Evolutionary conservation across 495 filamentous ascomycete species (phyloP).

Genomic region (Trichocladium uniseriatum): DNA sequence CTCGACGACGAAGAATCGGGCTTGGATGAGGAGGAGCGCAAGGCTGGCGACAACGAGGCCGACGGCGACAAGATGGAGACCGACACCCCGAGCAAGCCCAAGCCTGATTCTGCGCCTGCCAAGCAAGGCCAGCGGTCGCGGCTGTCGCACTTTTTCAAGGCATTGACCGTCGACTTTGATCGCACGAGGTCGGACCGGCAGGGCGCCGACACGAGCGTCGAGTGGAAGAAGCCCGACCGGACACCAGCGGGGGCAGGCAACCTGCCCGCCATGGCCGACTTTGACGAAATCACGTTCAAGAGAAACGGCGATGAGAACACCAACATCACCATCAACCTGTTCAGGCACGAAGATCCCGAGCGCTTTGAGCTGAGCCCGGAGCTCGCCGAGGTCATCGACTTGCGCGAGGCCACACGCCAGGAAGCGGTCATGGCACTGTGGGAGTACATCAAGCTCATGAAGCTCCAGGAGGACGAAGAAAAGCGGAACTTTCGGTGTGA

Average conservation of each 20-base stretch:
- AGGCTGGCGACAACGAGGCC: conserved; percentile 31
- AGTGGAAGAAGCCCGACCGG: conserved; percentile 64
- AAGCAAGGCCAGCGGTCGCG: conserved; percentile 42
- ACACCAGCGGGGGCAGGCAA: conserved; percentile 41
- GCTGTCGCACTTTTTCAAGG: conserved; percentile 94
- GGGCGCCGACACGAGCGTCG: conserved; percentile 48
- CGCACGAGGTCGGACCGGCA: conserved; percentile 39
- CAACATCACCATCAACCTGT: conserved; percentile 82
- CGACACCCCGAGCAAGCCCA: conserved; percentile 50
- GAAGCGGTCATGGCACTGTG: conserved; percentile 84
- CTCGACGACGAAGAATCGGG: conserved; percentile 60
- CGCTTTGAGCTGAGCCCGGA: conserved; percentile 65
- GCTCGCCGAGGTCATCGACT: conserved; percentile 78
- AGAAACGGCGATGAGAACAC: conserved; percentile 84
- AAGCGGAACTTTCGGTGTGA: conserved; percentile 87
- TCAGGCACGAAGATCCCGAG: conserved; percentile 77
- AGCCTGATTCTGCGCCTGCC: conserved; percentile 30
- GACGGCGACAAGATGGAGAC: conserved; percentile 55
- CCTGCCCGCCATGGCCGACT: conserved; percentile 55
- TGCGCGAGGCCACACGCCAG: conserved; percentile 73
- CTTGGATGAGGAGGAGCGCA: conserved; percentile 48
- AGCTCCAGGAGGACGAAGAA: conserved; percentile 86
- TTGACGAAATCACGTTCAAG: conserved; percentile 87
- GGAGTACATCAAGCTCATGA: conserved; percentile 86
- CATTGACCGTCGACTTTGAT: conserved; percentile 81